Conservation (phyloP, 352 stramenopile genomes). For the Phytophthora syringae region DNA sequence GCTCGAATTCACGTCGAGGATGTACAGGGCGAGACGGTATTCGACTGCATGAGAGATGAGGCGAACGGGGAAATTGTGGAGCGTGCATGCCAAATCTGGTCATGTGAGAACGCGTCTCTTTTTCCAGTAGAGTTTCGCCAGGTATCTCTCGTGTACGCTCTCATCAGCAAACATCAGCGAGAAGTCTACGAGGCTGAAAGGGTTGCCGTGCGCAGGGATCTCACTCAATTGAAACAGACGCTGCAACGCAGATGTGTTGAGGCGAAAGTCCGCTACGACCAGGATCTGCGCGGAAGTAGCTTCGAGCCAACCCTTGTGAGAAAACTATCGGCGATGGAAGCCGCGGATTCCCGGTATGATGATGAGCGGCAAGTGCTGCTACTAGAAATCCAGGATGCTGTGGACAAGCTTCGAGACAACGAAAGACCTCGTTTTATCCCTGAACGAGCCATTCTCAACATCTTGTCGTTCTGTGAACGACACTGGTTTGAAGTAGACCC, state of each 20-base stretch:
- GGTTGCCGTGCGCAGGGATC: conserved; percentile 30
- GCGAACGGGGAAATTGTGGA: conserved; percentile 40
- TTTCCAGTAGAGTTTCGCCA: conserved; percentile 59
- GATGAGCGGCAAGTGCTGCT: conserved; percentile 36
- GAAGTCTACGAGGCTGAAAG: conserved; percentile 19
- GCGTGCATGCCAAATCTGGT: conserved; percentile 48
- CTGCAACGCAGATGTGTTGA: conserved; percentile 54
- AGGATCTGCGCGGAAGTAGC: conserved; percentile 36
- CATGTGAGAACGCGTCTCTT: conserved; percentile 36
- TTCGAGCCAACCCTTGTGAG: conserved; percentile 49
- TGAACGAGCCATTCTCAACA: conserved; percentile 36
- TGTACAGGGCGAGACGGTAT: conserved; percentile 51
- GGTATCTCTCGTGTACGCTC: conserved; percentile 41
- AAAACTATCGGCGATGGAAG: conserved; percentile 41
- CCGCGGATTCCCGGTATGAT: conserved; percentile 48
- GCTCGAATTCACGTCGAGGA: conserved; percentile 52
- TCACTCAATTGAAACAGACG: conserved; percentile 34
- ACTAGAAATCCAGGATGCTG: conserved; percentile 34
- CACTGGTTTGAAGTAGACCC: conserved; percentile 61
- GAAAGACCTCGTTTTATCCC: conserved; percentile 38
- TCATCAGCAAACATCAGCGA: conserved; percentile 51
- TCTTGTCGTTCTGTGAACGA: conserved; percentile 59
- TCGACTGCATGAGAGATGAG: conserved; percentile 48
- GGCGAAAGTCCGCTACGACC: conserved; percentile 61
- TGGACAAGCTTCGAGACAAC: conserved; percentile 37